A percentile compares a stretch with the other conserved stretches of the same genome.
Conservation (phyloP, 2,329 filamentous ascomycete species). For the Clathrospora elynae region DNA sequence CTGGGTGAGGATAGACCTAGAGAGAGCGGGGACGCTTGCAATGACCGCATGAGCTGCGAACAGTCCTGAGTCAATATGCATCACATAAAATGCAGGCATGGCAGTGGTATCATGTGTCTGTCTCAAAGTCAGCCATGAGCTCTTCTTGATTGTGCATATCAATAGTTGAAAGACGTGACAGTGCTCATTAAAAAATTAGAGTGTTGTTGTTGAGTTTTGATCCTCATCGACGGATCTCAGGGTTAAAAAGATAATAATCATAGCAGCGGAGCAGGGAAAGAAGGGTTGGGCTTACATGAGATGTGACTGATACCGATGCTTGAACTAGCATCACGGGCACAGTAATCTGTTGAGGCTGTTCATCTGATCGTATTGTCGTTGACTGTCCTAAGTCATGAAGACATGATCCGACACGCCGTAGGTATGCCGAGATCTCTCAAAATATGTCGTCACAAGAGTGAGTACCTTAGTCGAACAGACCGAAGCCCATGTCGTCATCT, state of each 20-base stretch:
- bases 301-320: conserved; percentile 14
- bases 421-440: conserved; percentile 28
- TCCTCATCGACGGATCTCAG: conserved; percentile 64
- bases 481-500: conserved; percentile 61
- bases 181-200: conserved; percentile 74
- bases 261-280: conserved; percentile 41
- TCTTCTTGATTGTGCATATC: background rate
- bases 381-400: conserved; percentile 39
- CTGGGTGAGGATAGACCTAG: conserved; percentile 59
- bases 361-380: conserved; percentile 46
- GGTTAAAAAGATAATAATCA: conserved; percentile 72
- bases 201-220: conserved; percentile 66
- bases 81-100: conserved; percentile 5
- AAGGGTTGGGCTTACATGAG: conserved; percentile 44
- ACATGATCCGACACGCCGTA: conserved; percentile 26
- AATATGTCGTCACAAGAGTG: conserved; percentile 24
- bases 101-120: conserved; percentile 18
- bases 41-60: conserved; percentile 4
- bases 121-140: conserved; percentile 27
- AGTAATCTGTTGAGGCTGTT: conserved; percentile 21
- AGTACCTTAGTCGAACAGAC: conserved; percentile 58
- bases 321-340: conserved; percentile 34
- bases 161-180: conserved; percentile 7
- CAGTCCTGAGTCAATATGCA: background rate
- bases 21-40: conserved; percentile 27